Evolutionary conservation across 1,139 yeast species (phyloP), one percentile per base, ranked within the genome.

Genomic region (Protomyces inouyei): DNA sequence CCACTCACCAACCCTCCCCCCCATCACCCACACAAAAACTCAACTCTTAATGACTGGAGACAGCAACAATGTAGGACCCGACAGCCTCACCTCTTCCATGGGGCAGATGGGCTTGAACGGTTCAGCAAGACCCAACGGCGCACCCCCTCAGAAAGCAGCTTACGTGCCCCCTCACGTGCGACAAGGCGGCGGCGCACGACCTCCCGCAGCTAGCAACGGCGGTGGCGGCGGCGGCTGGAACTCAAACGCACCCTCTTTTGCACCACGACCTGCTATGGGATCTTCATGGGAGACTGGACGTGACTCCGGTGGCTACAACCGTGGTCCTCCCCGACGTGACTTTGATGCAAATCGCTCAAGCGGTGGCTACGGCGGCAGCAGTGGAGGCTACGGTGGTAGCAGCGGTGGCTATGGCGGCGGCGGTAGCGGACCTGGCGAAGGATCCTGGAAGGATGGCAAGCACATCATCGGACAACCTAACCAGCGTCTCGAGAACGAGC

Each of bases 371-470:
- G 48, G 48, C 25, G 18, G 46, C 21, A 8, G 9, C 21, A 16
- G 46, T 18, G 46, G 46, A 9, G 52, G 52, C 21, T 14, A 35
- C 36, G 35, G 36, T 10, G n/a, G 35, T n/a, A 3, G 10, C 37
- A 18, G 18, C n/a, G n/a, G 35, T 5, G 54, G 54, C 37, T 55
- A 55, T 3, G 57, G 57, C 36, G 57, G 57, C 14, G 53, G 57
- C 3, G 36, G 45, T 37, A 48, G 55, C 52, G 53, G 79, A 57
- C 72, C 75, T 68, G 72, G 76, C 64, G 77, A 76, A 68, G 96
- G 96, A 72, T 82, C 81, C 71, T 93, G 92, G 85, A 85, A 82
- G 67, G 88, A 92, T 73, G 98, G 98, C 71, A 84, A 85, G 75
- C 98, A 93, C 76, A 82, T 85, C 70, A 96, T 96, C 66, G 90